phyloP scores from a whole-genome alignment of 345 rosid species.

The Acer campestre region DNA sequence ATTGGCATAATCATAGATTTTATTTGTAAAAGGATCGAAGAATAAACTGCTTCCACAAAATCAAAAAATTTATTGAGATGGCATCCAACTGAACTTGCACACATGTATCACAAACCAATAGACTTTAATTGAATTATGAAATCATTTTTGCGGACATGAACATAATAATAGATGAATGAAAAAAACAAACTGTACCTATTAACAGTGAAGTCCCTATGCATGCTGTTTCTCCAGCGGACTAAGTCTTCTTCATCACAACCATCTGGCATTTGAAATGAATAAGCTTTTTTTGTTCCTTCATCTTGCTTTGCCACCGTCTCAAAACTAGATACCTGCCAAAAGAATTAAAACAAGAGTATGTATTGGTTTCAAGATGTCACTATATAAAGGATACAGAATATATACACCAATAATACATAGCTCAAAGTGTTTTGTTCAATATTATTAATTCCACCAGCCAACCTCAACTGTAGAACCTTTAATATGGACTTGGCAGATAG shows the following conservation, averaged over 20 bases:
- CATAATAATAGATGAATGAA: constrained; percentile 1
- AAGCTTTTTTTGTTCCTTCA: constrained; percentile 36
- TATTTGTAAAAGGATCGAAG: constrained; percentile 62
- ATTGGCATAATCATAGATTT: constrained; percentile 71
- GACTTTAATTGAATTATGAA: not conserved
- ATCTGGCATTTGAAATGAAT: constrained; percentile 33
- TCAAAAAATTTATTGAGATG: constrained; percentile 12
- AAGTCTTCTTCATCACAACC: constrained; percentile 54
- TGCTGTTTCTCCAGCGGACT: constrained; percentile 75
- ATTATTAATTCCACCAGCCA: constrained; percentile 16
- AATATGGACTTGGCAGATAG: constrained; percentile 73
- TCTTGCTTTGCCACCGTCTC: constrained; percentile 51
- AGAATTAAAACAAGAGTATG: constrained; percentile 13
- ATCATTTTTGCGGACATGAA: not conserved
- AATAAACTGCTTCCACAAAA: constrained; percentile 53
- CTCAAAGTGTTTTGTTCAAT: not conserved
- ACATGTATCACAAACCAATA: constrained; percentile 5
- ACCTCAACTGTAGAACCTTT: constrained; percentile 77
- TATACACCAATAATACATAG: not conserved
- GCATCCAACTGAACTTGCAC: constrained; percentile 12
- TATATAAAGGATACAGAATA: constrained; percentile 6
- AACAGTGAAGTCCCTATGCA: constrained; percentile 86
- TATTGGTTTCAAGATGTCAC: constrained; percentile 16
- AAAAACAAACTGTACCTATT: constrained; percentile 57
- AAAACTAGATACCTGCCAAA: constrained; percentile 84